Evolutionary conservation across 2,329 filamentous ascomycete genomes (phyloP).

Genomic region (Fusarium sp.): DNA sequence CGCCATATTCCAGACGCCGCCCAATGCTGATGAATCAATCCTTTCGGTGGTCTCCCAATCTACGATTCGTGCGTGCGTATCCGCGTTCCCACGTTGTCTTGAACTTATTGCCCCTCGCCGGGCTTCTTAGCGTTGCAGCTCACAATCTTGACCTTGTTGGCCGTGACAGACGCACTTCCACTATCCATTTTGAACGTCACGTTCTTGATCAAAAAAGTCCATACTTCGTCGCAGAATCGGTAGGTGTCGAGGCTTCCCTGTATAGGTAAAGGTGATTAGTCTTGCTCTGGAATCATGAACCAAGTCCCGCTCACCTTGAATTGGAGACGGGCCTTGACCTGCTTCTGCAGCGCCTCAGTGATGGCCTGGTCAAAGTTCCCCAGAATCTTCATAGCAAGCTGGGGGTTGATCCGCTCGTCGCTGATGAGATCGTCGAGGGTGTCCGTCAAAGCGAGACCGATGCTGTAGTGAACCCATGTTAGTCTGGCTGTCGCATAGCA

Average conservation of each 20-base stretch:
- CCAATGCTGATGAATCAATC: conserved; percentile 40
- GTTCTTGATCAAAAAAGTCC: conserved; percentile 99
- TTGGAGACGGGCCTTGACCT: conserved; percentile 87
- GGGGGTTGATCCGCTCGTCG: conserved; percentile 93
- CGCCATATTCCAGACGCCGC: conserved; percentile 35
- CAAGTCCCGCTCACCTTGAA: conserved; percentile 78
- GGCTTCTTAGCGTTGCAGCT: conserved; percentile 90
- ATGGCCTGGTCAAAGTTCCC: conserved; percentile 95
- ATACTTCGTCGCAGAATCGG: conserved; percentile 99
- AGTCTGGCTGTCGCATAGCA: conserved; percentile 46
- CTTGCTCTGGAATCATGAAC: not conserved
- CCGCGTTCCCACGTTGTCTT: not conserved
- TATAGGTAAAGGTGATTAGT: conserved; percentile 3
- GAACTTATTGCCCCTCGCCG: conserved; percentile 49
- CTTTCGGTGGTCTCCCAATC: conserved; percentile 32
- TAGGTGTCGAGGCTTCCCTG: conserved; percentile 98
- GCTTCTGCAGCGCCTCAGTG: conserved; percentile 88
- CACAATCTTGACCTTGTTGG: conserved; percentile 98
- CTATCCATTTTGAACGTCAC: conserved; percentile 98
- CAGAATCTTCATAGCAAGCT: conserved; percentile 98
- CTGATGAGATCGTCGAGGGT: conserved; percentile 97
- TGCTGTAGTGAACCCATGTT: conserved; percentile 62
- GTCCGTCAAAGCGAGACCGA: conserved; percentile 92
- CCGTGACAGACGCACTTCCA: conserved; percentile 73
- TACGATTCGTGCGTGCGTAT: conserved; percentile 14